Evolutionary conservation across 164 flowering plant genomes (phyloP).

Genomic region (Buxus sempervirens): DNA sequence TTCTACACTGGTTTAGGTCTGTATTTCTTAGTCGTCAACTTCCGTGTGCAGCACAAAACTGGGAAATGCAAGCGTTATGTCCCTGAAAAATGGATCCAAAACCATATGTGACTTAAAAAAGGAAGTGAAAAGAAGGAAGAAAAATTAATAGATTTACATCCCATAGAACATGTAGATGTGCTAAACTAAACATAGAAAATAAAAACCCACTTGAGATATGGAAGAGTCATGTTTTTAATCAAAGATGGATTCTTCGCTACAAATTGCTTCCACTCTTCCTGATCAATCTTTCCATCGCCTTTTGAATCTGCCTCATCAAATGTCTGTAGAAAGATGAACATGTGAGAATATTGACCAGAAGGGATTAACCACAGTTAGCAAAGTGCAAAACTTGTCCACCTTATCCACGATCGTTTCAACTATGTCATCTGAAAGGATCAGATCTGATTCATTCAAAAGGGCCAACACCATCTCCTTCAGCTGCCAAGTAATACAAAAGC

Average conservation of each 20-base stretch:
- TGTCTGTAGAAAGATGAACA: conserved; percentile 31
- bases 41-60: conserved; percentile 41
- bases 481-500: conserved; percentile 9
- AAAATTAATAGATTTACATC: too few species aligned
- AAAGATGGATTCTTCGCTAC: conserved; percentile 57
- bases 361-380: background rate
- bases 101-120: background rate
- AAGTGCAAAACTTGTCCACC: conserved; percentile 19
- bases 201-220: conserved; percentile 48
- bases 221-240: conserved; percentile 77
- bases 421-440: conserved; percentile 59
- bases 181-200: background rate
- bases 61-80: conserved; percentile 52
- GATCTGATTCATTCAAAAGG: conserved; percentile 70
- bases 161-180: background rate
- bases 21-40: conserved; percentile 34
- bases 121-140: too few species aligned
- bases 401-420: conserved; percentile 63
- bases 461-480: conserved; percentile 81
- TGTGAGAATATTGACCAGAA: conserved; percentile 8
- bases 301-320: conserved; percentile 59
- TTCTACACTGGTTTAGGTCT: too few species aligned
- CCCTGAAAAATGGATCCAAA: conserved; percentile 36
- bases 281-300: conserved; percentile 71
- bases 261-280: conserved; percentile 69